These are phyloP conservation scores for Neolentinus lepideus DNA, from an alignment of 1,284 basidiomycete genomes.

Conservation along the genomic window DNA sequence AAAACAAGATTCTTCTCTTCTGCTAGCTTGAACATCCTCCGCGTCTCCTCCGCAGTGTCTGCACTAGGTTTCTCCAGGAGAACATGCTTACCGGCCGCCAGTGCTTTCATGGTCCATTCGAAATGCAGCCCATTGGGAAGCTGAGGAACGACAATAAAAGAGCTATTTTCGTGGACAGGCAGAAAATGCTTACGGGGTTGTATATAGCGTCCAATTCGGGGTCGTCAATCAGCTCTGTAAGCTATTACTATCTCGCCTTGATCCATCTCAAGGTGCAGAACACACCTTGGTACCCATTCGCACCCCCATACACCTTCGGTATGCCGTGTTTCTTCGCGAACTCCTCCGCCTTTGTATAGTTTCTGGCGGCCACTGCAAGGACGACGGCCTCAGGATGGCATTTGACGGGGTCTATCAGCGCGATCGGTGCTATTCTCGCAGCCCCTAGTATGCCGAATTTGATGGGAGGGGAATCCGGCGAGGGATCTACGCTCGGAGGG, in stretches of 20 bases:
- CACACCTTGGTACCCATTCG: slow-evolving; percentile 45
- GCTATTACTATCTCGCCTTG: not conserved
- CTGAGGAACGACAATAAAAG: slow-evolving; percentile 19
- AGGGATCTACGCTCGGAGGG: slow-evolving; percentile 4
- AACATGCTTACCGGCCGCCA: slow-evolving; percentile 66
- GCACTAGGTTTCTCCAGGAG: slow-evolving; percentile 64
- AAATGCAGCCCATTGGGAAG: slow-evolving; percentile 67
- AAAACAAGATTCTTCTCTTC: slow-evolving; percentile 24
- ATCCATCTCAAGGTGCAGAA: not conserved
- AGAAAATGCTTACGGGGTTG: slow-evolving; percentile 39
- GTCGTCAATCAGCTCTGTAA: slow-evolving; percentile 49
- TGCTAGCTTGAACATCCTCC: slow-evolving; percentile 26
- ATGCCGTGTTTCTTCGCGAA: slow-evolving; percentile 55
- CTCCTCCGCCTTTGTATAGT: slow-evolving; percentile 35
- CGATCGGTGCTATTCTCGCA: slow-evolving; percentile 54
- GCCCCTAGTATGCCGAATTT: slow-evolving; percentile 60
- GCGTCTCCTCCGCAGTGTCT: slow-evolving; percentile 52
- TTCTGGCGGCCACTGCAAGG: slow-evolving; percentile 58
- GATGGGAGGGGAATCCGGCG: slow-evolving; percentile 21
- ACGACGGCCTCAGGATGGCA: slow-evolving; percentile 55
- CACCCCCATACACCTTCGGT: slow-evolving; percentile 44
- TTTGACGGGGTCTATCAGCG: slow-evolving; percentile 45
- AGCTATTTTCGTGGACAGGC: not conserved
- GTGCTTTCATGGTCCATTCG: slow-evolving; percentile 73
- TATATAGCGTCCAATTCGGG: slow-evolving; percentile 56